Evolutionary conservation across 768 basidiomycete species (phyloP), one percentile per base, ranked within the genome.

Genomic region (Lepiota venenata): DNA sequence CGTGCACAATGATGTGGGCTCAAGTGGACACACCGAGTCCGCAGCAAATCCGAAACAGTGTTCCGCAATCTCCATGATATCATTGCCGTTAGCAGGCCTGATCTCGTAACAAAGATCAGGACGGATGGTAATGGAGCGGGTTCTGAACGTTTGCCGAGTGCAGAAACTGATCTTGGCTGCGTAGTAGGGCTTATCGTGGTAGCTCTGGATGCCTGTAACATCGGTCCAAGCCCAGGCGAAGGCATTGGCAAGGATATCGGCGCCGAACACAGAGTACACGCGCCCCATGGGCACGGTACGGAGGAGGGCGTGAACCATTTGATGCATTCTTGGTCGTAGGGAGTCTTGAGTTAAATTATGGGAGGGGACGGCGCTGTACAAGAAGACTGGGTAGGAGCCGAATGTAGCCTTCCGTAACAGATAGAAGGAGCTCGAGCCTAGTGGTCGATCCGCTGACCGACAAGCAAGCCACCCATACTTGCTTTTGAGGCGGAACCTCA

Each of bases 251-350:
- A 89, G 67, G 5, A 62, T 59, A 3, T 80, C 73, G 4, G 76
- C 71, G 1, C 84, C 80, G 58, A 88, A 91, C 8, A 88, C 73
- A 1, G 88, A 87, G 64, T 84, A 91, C 0, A 86, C 72, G 10
- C 86, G 73, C 27, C 68, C 61, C 4, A 55, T 49, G 10, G 69
- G 66, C 16, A 81, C 70, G 2, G 59, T 47, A 0, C 48, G 58
- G 8, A 64, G 58, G 10, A 90, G 68, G 9, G 65, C 69, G 1
- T 59, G 46, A 2, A 76, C 79, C 7, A 88, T 69, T 12, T 63
- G 55, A 1, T 55, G 41, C 25, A 91, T 64, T 10, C 78, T 73
- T 4, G 70, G 71, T 2, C 61, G 52, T 12, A 81, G 63, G 37
- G 69, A 66, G 1, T 71, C 61, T n/a, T 61, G 41, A 44, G 66